phyloP scores from a whole-genome alignment of 768 basidiomycete species.

The Mrakia frigida region DNA sequence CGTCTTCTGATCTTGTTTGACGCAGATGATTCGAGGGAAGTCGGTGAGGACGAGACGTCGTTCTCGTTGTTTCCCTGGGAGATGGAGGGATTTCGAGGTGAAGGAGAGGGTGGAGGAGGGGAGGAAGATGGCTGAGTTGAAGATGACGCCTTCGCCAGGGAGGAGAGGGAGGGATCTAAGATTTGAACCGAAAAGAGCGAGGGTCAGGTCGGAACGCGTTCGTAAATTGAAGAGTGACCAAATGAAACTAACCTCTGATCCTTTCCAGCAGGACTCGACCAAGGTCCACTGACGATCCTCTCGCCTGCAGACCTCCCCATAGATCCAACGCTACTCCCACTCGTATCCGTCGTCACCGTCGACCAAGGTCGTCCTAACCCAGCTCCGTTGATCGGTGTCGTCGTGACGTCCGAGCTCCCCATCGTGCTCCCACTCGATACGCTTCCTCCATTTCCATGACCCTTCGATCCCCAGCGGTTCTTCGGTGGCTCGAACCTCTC shows the following conservation, averaged over 20 bases:
- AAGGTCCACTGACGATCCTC: slow-evolving; percentile 27
- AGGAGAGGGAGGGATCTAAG: slow-evolving; percentile 24
- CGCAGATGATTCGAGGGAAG: slow-evolving; percentile 31
- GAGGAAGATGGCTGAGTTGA: slow-evolving; percentile 23
- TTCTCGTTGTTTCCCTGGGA: slow-evolving; percentile 23
- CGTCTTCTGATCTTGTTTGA: slow-evolving; percentile 28
- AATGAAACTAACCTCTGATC: neutral
- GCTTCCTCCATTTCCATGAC: slow-evolving; percentile 12
- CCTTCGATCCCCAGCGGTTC: slow-evolving; percentile 7
- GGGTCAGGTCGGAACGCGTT: neutral
- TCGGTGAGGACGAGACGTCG: slow-evolving; percentile 31
- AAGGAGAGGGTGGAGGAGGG: slow-evolving; percentile 13
- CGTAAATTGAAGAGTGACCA: neutral
- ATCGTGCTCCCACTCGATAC: slow-evolving; percentile 29
- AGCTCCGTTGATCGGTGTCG: neutral
- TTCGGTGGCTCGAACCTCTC: slow-evolving; percentile 27
- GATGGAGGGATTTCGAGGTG: slow-evolving; percentile 22
- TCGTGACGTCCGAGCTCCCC: slow-evolving; percentile 3
- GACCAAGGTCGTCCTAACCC: slow-evolving; percentile 6
- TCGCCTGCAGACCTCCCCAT: neutral
- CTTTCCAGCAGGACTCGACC: slow-evolving; percentile 25
- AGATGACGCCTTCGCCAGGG: slow-evolving; percentile 26
- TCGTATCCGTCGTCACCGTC: neutral
- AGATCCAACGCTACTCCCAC: neutral
- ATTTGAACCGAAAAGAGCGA: neutral